Evolutionary conservation across 192 early-diverging fungal genomes (phyloP).

Genomic region (Coemansia sp.): DNA sequence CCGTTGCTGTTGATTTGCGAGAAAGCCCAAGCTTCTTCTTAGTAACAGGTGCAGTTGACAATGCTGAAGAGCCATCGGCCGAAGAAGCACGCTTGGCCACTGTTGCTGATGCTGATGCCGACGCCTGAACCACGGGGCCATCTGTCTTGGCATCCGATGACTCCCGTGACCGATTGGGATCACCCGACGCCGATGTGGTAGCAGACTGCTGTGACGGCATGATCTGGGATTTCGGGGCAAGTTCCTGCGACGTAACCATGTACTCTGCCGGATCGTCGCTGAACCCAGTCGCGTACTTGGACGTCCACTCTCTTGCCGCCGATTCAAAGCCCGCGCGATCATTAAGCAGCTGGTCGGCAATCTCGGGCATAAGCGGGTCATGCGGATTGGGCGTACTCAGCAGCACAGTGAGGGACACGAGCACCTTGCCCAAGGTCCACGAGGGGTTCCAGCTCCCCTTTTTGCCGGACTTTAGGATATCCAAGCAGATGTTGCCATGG

Average conservation of each 20-base stretch:
- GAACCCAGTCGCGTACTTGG: constrained; percentile 22
- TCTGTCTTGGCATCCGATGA: neutral
- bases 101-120: neutral
- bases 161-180: neutral
- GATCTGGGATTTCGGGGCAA: neutral
- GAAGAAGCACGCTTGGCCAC: neutral
- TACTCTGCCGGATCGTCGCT: constrained; percentile 22
- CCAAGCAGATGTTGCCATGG: constrained; percentile 71
- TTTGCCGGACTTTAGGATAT: constrained; percentile 63
- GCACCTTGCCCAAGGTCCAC: constrained; percentile 61
- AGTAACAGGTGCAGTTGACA: neutral
- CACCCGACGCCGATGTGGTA: neutral
- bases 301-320: constrained; percentile 37
- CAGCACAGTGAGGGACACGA: constrained; percentile 60
- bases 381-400: constrained; percentile 71
- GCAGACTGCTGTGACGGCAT: neutral
- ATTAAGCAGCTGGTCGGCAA: constrained; percentile 38
- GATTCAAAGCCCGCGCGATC: constrained; percentile 21
- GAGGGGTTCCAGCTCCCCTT: constrained; percentile 72
- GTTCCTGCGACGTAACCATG: constrained; percentile 15
- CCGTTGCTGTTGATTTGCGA: constrained; percentile 19
- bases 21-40: constrained; percentile 20
- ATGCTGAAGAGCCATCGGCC: neutral
- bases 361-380: constrained; percentile 72
- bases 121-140: neutral